phyloP scores from a whole-genome alignment of 176 grass and related monocot species.

The Alloteropsis semialata region DNA sequence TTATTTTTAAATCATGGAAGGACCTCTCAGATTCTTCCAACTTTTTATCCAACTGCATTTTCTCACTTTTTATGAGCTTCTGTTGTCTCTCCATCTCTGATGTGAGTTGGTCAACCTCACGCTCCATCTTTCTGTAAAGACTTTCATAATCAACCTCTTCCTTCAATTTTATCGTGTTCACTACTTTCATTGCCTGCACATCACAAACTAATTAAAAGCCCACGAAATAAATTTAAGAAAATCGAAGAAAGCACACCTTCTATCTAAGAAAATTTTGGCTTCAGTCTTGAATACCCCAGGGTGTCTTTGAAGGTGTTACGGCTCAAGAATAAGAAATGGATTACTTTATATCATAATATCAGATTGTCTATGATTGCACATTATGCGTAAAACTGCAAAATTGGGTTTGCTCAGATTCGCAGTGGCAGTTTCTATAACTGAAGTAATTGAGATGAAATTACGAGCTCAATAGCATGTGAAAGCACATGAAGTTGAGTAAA shows the following conservation, averaged over 20 bases:
- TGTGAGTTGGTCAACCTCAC: slow-evolving; percentile 84
- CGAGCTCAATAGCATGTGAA: slow-evolving; percentile 5
- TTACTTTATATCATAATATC: slow-evolving; percentile 12
- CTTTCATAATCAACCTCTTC: slow-evolving; percentile 95
- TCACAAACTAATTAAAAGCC: slow-evolving; percentile 19
- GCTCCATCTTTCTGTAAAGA: slow-evolving; percentile 78
- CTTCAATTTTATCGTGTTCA: slow-evolving; percentile 80
- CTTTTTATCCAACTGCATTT: slow-evolving; percentile 59
- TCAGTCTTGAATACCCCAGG: not conserved
- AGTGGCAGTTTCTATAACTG: not conserved
- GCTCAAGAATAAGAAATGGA: not conserved
- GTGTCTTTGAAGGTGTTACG: slow-evolving; percentile 2
- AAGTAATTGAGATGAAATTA: slow-evolving; percentile 20
- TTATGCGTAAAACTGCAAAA: not conserved
- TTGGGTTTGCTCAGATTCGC: not conserved
- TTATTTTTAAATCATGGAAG: slow-evolving; percentile 55
- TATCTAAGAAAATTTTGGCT: not conserved
- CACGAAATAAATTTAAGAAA: slow-evolving; percentile 13
- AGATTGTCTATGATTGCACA: not conserved
- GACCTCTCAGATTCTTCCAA: slow-evolving; percentile 57
- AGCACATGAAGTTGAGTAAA: not conserved
- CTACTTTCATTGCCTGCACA: slow-evolving; percentile 97
- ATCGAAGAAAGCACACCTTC: not conserved
- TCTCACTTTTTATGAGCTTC: slow-evolving; percentile 69
- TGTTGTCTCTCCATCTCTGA: slow-evolving; percentile 90